Evolutionary conservation across 371 early-diverging fungal species (phyloP), one percentile per base, ranked within the genome.

Genomic region (Mucor racemosus): DNA sequence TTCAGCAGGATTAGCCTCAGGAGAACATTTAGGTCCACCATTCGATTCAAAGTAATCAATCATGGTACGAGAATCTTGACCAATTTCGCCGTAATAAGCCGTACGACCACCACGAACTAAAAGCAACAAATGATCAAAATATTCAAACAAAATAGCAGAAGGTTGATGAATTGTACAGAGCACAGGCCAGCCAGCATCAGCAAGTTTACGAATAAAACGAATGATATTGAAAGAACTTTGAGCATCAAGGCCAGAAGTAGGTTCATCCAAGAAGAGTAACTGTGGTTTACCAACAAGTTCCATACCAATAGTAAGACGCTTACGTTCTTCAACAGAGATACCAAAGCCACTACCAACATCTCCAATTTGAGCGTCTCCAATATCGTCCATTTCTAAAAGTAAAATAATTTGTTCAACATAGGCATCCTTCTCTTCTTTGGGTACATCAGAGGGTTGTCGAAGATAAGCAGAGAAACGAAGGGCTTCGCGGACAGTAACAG

Each of bases 221-320:
- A 91, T 76, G 46, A 92, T 87, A 60, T 87, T 88, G 70, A 84
- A 83, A 21, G 90, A 86, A 19, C 89, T 89, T 67, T 84, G 82
- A 15, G 85, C 79, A 60, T 85, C 91, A 7, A 85, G 76, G 58
- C 93, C 84, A 53, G 88, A 87, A 6, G 94, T 93, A 15, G 93
- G 93, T 76, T 94, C 95, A 76, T 94, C 95, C 59, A 94, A 84
- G 79, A 65, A 92, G 75, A 62, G 85, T 78, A 46, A 90, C 88
- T 36, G 91, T 89, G 78, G 94, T 68, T 84, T 85, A 13, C 90
- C 86, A 8, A 93, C 87, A 17, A 94, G 80, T 72, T 92, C 92
- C 64, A 76, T 68, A 19, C 84, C 91, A 17, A 91, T 90, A 13
- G 84, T 81, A 36, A 89, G 76, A 38, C 91, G 85, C 61, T 86